A percentile compares a stretch with the other conserved stretches of the same genome.
These are phyloP conservation scores for Dillenia suffruticosa DNA, from an alignment of 164 flowering plant genomes.

Conservation along the genomic window DNA sequence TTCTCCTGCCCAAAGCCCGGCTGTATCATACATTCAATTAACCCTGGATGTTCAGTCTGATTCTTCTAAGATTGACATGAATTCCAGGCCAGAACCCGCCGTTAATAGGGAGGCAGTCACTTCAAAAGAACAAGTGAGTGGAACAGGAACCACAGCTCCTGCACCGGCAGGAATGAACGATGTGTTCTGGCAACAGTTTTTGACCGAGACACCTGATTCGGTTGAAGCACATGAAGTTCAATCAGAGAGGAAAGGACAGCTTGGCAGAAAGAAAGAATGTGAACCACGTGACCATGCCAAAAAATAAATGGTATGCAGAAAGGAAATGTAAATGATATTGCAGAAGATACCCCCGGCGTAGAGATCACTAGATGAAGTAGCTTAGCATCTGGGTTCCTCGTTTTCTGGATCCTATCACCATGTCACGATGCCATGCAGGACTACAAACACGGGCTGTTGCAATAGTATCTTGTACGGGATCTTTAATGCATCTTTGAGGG, in stretches of 20 bases:
- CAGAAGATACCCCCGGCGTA: constrained; percentile 5
- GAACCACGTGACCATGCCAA: constrained; percentile 20
- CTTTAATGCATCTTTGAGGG: too few species aligned
- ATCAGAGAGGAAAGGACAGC: constrained; percentile 35
- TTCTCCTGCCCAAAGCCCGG: constrained; percentile 30
- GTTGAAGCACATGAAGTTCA: constrained; percentile 41
- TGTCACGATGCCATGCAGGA: too few species aligned
- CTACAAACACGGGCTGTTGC: too few species aligned
- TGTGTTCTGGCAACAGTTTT: constrained; percentile 74
- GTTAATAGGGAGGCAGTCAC: constrained; percentile 20
- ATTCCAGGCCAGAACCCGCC: constrained; percentile 29
- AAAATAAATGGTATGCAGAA: constrained; percentile 43
- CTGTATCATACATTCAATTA: constrained; percentile 21
- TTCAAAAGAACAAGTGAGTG: constrained; percentile 14
- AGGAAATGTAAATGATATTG: constrained; percentile 37
- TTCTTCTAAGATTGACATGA: constrained; percentile 40
- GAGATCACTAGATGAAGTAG: too few species aligned
- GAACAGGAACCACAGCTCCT: constrained; percentile 8
- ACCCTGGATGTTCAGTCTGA: constrained; percentile 24
- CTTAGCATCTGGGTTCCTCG: too few species aligned
- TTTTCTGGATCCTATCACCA: too few species aligned
- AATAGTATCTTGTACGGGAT: too few species aligned
- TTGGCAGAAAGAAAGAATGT: constrained; percentile 20
- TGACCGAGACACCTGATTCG: constrained; percentile 64
- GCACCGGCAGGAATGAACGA: constrained; percentile 50